Evolutionary conservation across 2,329 filamentous ascomycete genomes (phyloP).

Genomic region (Pestalotiopsis sp.): DNA sequence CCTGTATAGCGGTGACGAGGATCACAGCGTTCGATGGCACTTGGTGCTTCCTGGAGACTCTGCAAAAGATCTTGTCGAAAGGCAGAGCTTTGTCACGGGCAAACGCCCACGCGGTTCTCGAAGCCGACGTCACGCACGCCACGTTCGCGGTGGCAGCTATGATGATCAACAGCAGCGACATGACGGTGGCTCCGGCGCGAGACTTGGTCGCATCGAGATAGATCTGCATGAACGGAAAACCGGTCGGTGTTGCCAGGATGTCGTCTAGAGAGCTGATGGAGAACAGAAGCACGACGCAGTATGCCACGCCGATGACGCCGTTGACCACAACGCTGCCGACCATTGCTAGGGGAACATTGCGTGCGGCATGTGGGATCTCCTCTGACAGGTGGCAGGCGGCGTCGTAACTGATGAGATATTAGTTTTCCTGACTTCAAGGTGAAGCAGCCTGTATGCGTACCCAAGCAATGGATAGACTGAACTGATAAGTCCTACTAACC

Average conservation of each 20-base stretch:
- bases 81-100: conserved; percentile 39
- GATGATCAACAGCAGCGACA: conserved; percentile 29
- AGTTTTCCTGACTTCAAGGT: neutral
- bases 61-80: conserved; percentile 36
- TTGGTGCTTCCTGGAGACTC: conserved; percentile 32
- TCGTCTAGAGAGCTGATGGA: conserved; percentile 40
- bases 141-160: conserved; percentile 32
- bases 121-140: conserved; percentile 37
- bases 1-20: conserved; percentile 27
- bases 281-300: conserved; percentile 44
- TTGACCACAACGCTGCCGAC: conserved; percentile 40
- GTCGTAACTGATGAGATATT: conserved; percentile 27
- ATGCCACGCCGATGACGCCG: conserved; percentile 46
- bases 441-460: conserved; percentile 20
- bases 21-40: conserved; percentile 35
- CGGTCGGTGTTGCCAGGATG: conserved; percentile 40
- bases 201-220: conserved; percentile 33
- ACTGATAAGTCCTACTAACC: conserved; percentile 34
- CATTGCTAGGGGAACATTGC: conserved; percentile 37
- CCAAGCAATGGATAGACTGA: conserved; percentile 36
- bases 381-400: conserved; percentile 35
- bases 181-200: conserved; percentile 24
- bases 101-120: conserved; percentile 41
- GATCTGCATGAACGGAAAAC: conserved; percentile 45
- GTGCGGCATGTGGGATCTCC: conserved; percentile 33